Conservation (phyloP, 1,284 basidiomycete genomes). For the Polyporus tsugae region DNA sequence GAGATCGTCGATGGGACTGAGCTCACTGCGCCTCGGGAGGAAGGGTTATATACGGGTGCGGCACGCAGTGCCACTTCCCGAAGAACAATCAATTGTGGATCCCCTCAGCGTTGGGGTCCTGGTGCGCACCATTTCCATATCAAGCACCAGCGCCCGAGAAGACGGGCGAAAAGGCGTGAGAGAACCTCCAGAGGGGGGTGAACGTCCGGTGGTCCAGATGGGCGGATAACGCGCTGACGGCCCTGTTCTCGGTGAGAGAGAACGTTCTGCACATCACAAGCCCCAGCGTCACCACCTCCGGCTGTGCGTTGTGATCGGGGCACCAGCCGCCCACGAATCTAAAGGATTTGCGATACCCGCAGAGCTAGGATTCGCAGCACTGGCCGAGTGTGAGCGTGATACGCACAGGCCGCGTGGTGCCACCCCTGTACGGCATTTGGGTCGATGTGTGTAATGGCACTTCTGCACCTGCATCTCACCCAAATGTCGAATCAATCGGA, state of each 20-base stretch:
- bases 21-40: slow-evolving; percentile 14
- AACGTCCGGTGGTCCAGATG: not conserved
- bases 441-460: not conserved
- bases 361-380: slow-evolving; percentile 22
- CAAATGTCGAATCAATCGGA: not conserved
- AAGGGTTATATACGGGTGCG: slow-evolving; percentile 29
- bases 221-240: not conserved
- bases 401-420: not conserved
- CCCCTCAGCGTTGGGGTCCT: slow-evolving; percentile 19
- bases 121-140: slow-evolving; percentile 8
- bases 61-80: slow-evolving; percentile 28
- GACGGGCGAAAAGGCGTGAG: slow-evolving; percentile 3
- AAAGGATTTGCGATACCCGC: slow-evolving; percentile 25
- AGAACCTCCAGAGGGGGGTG: not conserved
- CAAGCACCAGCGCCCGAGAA: not conserved
- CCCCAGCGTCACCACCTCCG: not conserved
- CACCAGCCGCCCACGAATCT: slow-evolving; percentile 5
- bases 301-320: not conserved
- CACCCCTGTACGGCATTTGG: not conserved
- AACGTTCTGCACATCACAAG: not conserved
- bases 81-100: slow-evolving; percentile 29
- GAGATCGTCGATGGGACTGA: slow-evolving; percentile 16
- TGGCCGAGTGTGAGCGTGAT: slow-evolving; percentile 29
- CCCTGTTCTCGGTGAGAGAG: not conserved
- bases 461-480: not conserved